Percentiles rank a stretch among this genome's conserved stretches.
These are phyloP conservation scores for Moringa oleifera DNA, from an alignment of 345 rosid species.

Conservation along the genomic window DNA sequence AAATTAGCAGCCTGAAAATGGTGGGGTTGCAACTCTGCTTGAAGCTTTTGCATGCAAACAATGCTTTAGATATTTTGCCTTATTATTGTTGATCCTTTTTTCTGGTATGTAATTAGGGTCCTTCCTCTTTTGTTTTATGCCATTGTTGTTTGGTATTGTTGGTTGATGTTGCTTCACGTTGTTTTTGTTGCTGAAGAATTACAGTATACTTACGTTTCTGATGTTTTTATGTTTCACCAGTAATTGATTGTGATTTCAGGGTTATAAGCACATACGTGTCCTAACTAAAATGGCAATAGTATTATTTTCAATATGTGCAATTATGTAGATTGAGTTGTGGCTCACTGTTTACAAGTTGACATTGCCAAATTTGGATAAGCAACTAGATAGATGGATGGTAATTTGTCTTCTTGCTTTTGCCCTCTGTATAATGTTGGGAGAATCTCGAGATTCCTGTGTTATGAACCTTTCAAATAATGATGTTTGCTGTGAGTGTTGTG, in stretches of 20 bases:
- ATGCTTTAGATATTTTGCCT: constrained; percentile 1
- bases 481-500: neutral
- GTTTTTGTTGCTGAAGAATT: neutral
- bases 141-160: neutral
- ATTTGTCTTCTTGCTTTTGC: neutral
- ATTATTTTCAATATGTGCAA: no score
- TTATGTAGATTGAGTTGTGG: no score
- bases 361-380: neutral
- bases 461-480: no score
- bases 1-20: constrained; percentile 12
- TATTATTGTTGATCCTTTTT: neutral
- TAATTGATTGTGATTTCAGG: no score
- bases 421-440: neutral
- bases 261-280: no score
- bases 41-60: constrained; percentile 15
- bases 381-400: neutral
- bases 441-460: no score
- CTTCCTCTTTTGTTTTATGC: neutral
- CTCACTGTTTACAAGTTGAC: no score
- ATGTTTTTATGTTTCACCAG: neutral
- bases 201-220: neutral
- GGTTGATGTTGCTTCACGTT: neutral
- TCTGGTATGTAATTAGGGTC: neutral
- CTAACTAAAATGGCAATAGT: no score
- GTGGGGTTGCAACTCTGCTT: constrained; percentile 7